Evolutionary conservation across 768 basidiomycete genomes (phyloP).

Genomic region (Leccinum sublutescens): DNA sequence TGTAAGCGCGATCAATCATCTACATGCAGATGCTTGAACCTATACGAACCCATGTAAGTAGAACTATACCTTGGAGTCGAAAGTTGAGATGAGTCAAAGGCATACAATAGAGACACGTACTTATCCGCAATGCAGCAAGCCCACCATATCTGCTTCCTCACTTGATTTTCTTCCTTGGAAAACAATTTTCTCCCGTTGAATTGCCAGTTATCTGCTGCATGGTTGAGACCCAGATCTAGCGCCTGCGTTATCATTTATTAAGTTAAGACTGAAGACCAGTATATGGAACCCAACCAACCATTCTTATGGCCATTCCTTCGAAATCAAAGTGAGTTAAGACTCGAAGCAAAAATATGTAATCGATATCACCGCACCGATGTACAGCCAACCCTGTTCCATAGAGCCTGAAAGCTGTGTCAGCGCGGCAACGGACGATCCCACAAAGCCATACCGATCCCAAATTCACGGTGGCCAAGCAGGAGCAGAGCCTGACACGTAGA

Average conservation of each 20-base stretch:
- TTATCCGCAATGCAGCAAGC: conserved; percentile 68
- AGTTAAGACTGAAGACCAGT: neutral
- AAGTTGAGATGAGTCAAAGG: conserved; percentile 3
- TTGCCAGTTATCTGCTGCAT: conserved; percentile 74
- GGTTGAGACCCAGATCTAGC: conserved; percentile 77
- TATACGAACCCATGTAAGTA: conserved; percentile 63
- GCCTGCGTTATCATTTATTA: conserved; percentile 45
- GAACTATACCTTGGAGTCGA: conserved; percentile 55
- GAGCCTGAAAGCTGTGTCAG: conserved; percentile 36
- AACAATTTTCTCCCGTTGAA: conserved; percentile 60
- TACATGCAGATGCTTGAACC: neutral
- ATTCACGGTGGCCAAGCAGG: conserved; percentile 78
- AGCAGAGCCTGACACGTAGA: conserved; percentile 81
- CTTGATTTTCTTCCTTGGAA: conserved; percentile 63
- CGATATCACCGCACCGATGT: conserved; percentile 50
- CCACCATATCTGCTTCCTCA: conserved; percentile 80
- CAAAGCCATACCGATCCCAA: conserved; percentile 64
- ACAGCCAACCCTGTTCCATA: conserved; percentile 87
- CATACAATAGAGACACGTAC: conserved; percentile 37
- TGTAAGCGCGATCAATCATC: conserved; percentile 22
- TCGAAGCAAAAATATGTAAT: neutral
- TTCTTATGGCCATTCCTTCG: conserved; percentile 69
- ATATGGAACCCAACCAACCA: conserved; percentile 46
- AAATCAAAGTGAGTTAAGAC: conserved; percentile 2
- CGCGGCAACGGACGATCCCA: neutral